Evolutionary conservation across 495 filamentous ascomycete species (phyloP).

Genomic region (Bacidia gigantensis): DNA sequence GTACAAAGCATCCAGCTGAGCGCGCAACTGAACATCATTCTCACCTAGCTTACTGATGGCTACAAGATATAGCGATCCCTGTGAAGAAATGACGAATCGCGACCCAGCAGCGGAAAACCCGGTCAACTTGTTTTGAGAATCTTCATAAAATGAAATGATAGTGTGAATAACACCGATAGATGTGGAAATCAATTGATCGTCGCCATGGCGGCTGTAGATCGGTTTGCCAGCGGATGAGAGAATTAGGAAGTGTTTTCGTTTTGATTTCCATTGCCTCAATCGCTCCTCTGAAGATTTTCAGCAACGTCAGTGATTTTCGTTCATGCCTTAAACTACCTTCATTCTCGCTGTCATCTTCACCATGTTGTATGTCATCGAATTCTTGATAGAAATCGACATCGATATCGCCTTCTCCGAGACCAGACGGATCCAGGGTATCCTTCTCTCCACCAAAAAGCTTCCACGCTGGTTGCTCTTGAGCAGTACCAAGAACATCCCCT

Average conservation of each 20-base stretch:
- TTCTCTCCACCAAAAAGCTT: slow-evolving; percentile 42
- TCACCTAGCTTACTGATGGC: slow-evolving; percentile 87
- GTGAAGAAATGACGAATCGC: slow-evolving; percentile 69
- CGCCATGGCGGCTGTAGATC: slow-evolving; percentile 89
- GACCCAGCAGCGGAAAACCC: slow-evolving; percentile 74
- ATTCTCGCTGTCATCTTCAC: slow-evolving; percentile 44
- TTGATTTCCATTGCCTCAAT: slow-evolving; percentile 63
- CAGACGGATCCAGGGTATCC: slow-evolving; percentile 43
- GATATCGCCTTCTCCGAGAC: slow-evolving; percentile 36
- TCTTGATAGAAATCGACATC: slow-evolving; percentile 57
- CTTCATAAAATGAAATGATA: slow-evolving; percentile 92
- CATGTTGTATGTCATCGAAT: slow-evolving; percentile 62
- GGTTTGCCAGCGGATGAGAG: slow-evolving; percentile 96
- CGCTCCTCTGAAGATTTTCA: slow-evolving; percentile 39
- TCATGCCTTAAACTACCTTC: slow-evolving; percentile 39
- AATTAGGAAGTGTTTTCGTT: slow-evolving; percentile 93
- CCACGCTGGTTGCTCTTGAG: slow-evolving; percentile 45
- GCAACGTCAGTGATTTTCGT: background rate
- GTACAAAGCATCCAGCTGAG: slow-evolving; percentile 87
- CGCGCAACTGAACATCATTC: slow-evolving; percentile 70
- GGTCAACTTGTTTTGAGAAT: slow-evolving; percentile 55
- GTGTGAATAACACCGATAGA: slow-evolving; percentile 96
- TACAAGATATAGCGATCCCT: slow-evolving; percentile 81
- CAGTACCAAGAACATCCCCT: slow-evolving; percentile 42
- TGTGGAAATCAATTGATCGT: slow-evolving; percentile 71